Conservation (phyloP, 225 moss, liverwort and hornwort species). For the Sphagnum contortum region DNA sequence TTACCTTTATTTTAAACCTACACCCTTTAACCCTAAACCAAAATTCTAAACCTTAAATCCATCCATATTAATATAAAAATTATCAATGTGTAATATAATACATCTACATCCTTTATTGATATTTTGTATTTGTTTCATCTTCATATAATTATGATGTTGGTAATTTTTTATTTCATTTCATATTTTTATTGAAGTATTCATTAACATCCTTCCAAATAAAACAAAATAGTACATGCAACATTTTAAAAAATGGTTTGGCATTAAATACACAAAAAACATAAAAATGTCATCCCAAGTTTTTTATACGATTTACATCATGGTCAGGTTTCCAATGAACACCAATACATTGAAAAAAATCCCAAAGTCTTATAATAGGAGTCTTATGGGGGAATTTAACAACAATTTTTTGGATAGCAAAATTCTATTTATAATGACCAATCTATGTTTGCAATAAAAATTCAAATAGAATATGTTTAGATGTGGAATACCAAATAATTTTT, state of each 20-base stretch:
- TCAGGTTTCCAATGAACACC: too few species aligned
- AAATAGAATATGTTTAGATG: neutral
- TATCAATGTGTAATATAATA: too few species aligned
- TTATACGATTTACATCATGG: too few species aligned
- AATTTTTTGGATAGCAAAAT: neutral
- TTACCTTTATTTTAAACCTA: too few species aligned
- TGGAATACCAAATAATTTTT: neutral
- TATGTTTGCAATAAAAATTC: too few species aligned
- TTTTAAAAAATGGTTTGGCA: neutral
- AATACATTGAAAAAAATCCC: too few species aligned
- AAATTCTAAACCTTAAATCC: too few species aligned
- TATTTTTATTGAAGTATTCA: neutral
- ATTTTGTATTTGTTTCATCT: neutral
- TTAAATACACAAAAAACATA: neutral
- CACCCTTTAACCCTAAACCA: too few species aligned
- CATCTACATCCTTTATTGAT: too few species aligned
- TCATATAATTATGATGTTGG: neutral
- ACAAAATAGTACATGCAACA: neutral
- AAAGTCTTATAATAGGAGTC: too few species aligned
- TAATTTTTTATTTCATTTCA: neutral
- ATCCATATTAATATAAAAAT: too few species aligned
- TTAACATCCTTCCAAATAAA: too few species aligned
- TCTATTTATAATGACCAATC: neutral
- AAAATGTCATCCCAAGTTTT: neutral
- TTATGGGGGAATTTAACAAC: neutral